Evolutionary conservation across 1,284 basidiomycete genomes (phyloP), one percentile per base, ranked within the genome.

Genomic region (Microbotryum saponariae): DNA sequence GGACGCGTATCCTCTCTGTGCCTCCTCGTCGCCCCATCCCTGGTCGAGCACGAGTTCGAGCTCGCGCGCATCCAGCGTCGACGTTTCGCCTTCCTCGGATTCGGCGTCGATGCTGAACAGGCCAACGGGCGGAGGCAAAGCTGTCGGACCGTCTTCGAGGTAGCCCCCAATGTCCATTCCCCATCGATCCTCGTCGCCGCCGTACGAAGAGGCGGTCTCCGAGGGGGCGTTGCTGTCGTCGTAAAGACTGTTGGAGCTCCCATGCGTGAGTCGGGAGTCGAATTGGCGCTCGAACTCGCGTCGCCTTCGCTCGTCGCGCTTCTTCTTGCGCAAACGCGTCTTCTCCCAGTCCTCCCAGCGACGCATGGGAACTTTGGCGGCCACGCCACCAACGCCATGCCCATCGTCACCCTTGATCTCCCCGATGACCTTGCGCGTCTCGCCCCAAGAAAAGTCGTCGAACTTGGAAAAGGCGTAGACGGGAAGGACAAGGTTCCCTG

Each of bases 291-390:
- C 89, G 70, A 93, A 82, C 42, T 94, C 86, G 71, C 80, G 79
- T 70, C 87, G 79, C 54, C 92, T 82, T 70, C 87, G 84, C 73
- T 96, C 92, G 73, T 97, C 93, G 5, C 96, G 85, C 68, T 84
- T 85, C 50, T 92, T 71, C 77, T 97, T 97, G 63, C 93, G 87
- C 57, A 97, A 79, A 44, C 94, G 83, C n/a, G 90, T 94, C 47
- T 92, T 85, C 76, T 99, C 96, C 96, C 96, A 99, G 73, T 98
- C 96, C 77, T 98, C 93, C 96, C 96, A 99, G 60, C 93, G 82
- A 46, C 96, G 85, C 72, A 97, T 78, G 0, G 96, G 92, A 29
- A 98, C 84, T 0, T 82, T 82, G 49, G 80, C 77, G 1, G 82
- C 84, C 52, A 82, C 79, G n/a, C 51, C 49, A 4, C 78, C 80